These are phyloP conservation scores for Tetracentron sinense DNA, from an alignment of 164 flowering plant species.

Conservation along the genomic window DNA sequence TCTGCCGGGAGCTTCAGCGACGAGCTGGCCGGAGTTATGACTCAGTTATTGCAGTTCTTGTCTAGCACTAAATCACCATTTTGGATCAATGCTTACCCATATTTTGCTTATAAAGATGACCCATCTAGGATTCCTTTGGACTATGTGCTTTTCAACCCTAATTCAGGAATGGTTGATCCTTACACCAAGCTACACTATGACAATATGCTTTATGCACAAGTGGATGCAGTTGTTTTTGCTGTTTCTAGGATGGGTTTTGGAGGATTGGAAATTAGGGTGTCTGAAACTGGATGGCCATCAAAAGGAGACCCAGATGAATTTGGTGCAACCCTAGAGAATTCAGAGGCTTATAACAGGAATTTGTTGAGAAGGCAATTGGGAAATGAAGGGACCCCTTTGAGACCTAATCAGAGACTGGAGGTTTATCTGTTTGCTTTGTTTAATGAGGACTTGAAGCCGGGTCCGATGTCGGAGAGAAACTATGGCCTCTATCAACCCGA, in stretches of 20 bases:
- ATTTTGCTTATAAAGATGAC: constrained; percentile 74
- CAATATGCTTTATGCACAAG: constrained; percentile 92
- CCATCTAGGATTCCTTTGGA: constrained; percentile 53
- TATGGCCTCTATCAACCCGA: constrained; percentile 87
- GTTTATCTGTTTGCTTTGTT: constrained; percentile 82
- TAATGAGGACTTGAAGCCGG: constrained; percentile 87
- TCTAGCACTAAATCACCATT: constrained; percentile 58
- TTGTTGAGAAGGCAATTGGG: constrained; percentile 60
- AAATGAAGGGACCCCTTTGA: constrained; percentile 81
- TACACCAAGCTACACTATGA: constrained; percentile 68
- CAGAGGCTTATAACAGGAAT: constrained; percentile 26
- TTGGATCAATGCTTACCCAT: constrained; percentile 97
- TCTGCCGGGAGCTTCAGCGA: too few relatives aligned
- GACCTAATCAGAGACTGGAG: constrained; percentile 64
- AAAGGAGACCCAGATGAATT: too few relatives aligned
- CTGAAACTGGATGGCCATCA: too few relatives aligned
- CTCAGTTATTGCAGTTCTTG: constrained; percentile 54
- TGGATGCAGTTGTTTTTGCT: constrained; percentile 80
- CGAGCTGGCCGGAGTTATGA: constrained; percentile 28
- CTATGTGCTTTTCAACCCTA: constrained; percentile 69
- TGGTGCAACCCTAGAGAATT: too few relatives aligned
- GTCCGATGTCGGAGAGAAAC: constrained; percentile 88
- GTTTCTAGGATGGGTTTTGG: constrained; percentile 55
- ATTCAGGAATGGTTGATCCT: constrained; percentile 73
- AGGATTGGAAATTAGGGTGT: constrained; percentile 51